These are phyloP conservation scores for Calonectria henricotiae DNA, from an alignment of 2,329 filamentous ascomycete genomes.

Conservation along the genomic window DNA sequence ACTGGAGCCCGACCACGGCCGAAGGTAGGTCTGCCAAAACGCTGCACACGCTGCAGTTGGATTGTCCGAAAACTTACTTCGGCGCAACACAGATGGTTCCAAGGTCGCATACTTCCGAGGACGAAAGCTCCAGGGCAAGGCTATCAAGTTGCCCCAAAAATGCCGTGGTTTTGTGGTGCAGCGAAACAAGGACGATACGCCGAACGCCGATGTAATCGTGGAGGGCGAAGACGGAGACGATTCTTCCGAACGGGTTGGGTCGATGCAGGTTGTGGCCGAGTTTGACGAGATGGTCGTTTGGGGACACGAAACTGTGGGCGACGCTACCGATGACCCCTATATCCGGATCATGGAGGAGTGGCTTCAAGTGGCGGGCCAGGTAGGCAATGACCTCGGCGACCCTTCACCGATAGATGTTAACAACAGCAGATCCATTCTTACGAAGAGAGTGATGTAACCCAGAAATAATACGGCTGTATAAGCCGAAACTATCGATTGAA, in stretches of 20 bases:
- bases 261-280: conserved; percentile 74
- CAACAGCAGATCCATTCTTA: conserved; percentile 48
- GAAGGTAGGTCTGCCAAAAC: conserved; percentile 59
- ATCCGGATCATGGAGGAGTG: conserved; percentile 85
- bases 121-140: conserved; percentile 81
- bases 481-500: not conserved
- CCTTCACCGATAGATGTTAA: conserved; percentile 28
- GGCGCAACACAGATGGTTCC: conserved; percentile 62
- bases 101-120: conserved; percentile 82
- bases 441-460: not conserved
- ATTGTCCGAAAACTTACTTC: not conserved
- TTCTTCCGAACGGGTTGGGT: conserved; percentile 62
- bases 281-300: conserved; percentile 89
- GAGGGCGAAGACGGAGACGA: conserved; percentile 64
- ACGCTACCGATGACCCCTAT: conserved; percentile 77
- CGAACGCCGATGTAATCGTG: conserved; percentile 59
- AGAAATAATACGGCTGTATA: not conserved
- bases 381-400: conserved; percentile 58
- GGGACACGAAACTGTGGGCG: conserved; percentile 81
- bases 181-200: conserved; percentile 58
- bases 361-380: conserved; percentile 80
- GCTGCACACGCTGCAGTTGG: too few relatives aligned
- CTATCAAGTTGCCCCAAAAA: conserved; percentile 77
- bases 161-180: conserved; percentile 78
- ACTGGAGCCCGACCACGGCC: conserved; percentile 77